Percentiles rank a stretch among this genome's conserved stretches.
Evolutionary conservation across 768 basidiomycete genomes (phyloP).

Genomic region (Boletus subparvulus): DNA sequence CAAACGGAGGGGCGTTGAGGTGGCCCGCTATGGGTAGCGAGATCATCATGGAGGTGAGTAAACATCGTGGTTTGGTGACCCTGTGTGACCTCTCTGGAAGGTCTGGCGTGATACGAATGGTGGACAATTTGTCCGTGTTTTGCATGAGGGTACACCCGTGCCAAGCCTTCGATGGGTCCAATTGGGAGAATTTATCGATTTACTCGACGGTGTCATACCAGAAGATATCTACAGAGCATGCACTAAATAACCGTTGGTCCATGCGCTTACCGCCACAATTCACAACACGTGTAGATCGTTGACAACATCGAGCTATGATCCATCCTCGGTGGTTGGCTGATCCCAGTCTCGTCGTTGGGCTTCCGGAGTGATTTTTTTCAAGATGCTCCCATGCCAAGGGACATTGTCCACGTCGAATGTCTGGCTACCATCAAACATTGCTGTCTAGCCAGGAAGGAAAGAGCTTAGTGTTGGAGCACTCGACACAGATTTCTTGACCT

Average conservation of each 20-base stretch:
- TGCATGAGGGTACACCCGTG: slow-evolving; percentile 45
- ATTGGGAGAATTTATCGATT: slow-evolving; percentile 35
- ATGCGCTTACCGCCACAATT: background rate
- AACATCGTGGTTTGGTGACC: background rate
- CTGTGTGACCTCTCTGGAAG: slow-evolving; percentile 22
- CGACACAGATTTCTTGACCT: too few species aligned
- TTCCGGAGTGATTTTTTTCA: background rate
- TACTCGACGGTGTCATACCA: slow-evolving; percentile 37
- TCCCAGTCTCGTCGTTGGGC: background rate
- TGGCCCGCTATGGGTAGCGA: slow-evolving; percentile 52
- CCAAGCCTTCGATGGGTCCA: slow-evolving; percentile 36
- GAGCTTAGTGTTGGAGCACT: too few species aligned
- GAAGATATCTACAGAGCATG: slow-evolving; percentile 29
- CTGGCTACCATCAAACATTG: too few species aligned
- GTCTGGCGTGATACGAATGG: slow-evolving; percentile 36
- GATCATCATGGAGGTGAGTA: slow-evolving; percentile 45
- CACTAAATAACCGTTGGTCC: slow-evolving; percentile 1
- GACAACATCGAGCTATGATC: background rate
- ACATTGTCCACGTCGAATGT: too few species aligned
- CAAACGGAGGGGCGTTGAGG: slow-evolving; percentile 30
- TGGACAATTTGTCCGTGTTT: slow-evolving; percentile 39
- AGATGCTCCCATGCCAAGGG: too few species aligned
- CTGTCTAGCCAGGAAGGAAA: too few species aligned
- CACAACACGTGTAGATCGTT: background rate
- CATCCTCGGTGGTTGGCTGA: background rate